A percentile compares a stretch with the other conserved stretches of the same genome.
Conservation (phyloP, 768 basidiomycete species). For the Russula abietina region DNA sequence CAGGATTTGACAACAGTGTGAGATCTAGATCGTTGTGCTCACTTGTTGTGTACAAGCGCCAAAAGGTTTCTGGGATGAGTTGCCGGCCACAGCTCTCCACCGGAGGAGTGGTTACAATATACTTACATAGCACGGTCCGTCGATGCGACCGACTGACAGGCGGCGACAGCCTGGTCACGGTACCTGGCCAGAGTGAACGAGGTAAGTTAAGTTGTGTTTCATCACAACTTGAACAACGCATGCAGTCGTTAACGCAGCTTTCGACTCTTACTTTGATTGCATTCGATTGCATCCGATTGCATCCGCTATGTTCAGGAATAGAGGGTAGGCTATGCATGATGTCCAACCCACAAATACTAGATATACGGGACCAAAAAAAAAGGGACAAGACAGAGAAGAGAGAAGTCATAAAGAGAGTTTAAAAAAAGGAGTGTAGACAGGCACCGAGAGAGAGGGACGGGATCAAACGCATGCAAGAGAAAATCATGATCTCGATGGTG, state of each 20-base stretch:
- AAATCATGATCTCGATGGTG: conserved; percentile 12
- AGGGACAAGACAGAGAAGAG: neutral
- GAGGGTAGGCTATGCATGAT: conserved; percentile 10
- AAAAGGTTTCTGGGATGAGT: neutral
- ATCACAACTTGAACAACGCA: neutral
- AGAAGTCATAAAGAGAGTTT: conserved; percentile 2
- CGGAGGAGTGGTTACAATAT: neutral
- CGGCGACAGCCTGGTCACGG: neutral
- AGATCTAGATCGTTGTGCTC: conserved; percentile 3
- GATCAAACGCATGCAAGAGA: neutral
- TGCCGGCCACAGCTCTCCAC: conserved; percentile 7
- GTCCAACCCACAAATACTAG: conserved; percentile 1
- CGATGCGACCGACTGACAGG: conserved; percentile 2
- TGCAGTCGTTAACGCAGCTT: neutral
- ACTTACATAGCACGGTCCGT: conserved; percentile 5
- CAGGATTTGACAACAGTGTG: conserved; percentile 5
- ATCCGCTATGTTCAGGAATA: conserved; percentile 9
- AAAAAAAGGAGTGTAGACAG: conserved; percentile 3
- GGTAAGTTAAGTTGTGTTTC: too few relatives aligned
- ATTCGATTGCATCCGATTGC: conserved; percentile 2
- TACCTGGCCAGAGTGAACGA: neutral
- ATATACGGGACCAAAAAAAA: neutral
- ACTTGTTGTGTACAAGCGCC: neutral
- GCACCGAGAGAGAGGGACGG: neutral
- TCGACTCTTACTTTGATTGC: neutral